Evolutionary conservation across 2,329 filamentous ascomycete genomes (phyloP).

Genomic region (Didymella arachidicola): DNA sequence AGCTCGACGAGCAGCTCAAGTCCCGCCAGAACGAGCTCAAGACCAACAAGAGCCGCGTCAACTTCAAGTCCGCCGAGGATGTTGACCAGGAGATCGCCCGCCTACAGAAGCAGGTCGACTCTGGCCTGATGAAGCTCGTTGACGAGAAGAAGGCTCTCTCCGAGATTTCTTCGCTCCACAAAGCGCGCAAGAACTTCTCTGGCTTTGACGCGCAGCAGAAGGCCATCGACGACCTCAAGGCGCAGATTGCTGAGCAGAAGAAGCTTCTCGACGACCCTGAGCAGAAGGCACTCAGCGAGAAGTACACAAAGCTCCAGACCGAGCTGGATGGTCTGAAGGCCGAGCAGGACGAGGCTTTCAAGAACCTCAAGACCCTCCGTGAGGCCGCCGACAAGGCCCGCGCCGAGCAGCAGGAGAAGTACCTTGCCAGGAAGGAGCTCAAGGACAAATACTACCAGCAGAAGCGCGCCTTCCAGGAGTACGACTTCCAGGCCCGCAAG

Average conservation of each 20-base stretch:
- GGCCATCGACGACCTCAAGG: constrained; percentile 84
- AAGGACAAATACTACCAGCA: constrained; percentile 88
- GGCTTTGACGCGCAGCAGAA: constrained; percentile 86
- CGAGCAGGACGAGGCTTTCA: constrained; percentile 89
- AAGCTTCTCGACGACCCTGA: constrained; percentile 92
- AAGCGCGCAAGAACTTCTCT: constrained; percentile 89
- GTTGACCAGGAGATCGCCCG: constrained; percentile 81
- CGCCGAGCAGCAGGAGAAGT: constrained; percentile 87
- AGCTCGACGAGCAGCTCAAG: constrained; percentile 87
- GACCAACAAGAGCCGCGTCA: constrained; percentile 77
- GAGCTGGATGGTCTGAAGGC: constrained; percentile 91
- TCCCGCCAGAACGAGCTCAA: constrained; percentile 87
- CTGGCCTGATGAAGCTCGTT: constrained; percentile 90
- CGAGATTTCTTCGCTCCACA: constrained; percentile 83
- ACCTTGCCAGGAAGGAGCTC: constrained; percentile 78
- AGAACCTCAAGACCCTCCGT: constrained; percentile 81
- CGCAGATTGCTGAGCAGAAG: constrained; percentile 86
- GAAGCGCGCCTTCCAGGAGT: constrained; percentile 82
- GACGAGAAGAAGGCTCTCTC: constrained; percentile 94
- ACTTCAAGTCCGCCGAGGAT: constrained; percentile 88
- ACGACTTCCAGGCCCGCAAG: constrained; percentile 83
- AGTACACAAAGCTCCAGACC: constrained; percentile 83
- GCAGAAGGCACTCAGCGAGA: constrained; percentile 83
- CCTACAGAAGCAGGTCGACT: constrained; percentile 85
- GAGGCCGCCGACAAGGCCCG: constrained; percentile 87